Conservation (phyloP, 176 grass and related monocot genomes). For the Themeda triandra region DNA sequence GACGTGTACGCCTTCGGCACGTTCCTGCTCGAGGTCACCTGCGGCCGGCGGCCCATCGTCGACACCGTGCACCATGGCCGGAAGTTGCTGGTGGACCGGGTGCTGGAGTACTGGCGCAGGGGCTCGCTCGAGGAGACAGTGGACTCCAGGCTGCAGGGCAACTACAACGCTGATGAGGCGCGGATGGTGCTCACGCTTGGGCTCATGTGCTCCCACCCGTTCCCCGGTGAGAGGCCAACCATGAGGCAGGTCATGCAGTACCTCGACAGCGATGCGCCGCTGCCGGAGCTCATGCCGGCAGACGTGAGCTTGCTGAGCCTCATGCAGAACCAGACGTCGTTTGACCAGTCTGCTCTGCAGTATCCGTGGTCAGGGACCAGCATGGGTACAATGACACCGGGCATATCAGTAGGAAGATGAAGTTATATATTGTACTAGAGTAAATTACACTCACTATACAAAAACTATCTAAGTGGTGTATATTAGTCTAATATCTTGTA, state of each 20-base stretch:
- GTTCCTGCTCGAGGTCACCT: slow-evolving; percentile 29
- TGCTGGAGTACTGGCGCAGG: slow-evolving; percentile 2
- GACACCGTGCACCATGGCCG: neutral
- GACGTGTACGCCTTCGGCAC: slow-evolving; percentile 20
- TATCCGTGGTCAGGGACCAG: neutral
- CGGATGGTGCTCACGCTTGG: neutral
- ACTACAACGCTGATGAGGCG: neutral
- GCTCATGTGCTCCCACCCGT: slow-evolving; percentile 1
- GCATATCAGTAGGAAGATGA: neutral
- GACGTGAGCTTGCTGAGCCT: neutral
- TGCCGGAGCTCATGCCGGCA: neutral
- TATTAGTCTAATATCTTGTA: no score
- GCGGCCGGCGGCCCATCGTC: neutral
- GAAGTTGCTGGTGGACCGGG: neutral
- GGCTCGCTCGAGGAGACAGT: neutral
- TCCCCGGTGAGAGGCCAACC: neutral
- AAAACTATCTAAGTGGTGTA: no score
- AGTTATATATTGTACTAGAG: no score
- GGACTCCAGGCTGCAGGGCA: neutral
- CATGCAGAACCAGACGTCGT: neutral
- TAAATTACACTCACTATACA: no score
- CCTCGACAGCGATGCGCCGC: neutral
- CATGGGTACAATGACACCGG: neutral
- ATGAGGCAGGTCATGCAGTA: neutral
- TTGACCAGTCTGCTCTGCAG: neutral